Conservation (phyloP, 805 yeast genomes). For the Zygotorulaspora sp. region DNA sequence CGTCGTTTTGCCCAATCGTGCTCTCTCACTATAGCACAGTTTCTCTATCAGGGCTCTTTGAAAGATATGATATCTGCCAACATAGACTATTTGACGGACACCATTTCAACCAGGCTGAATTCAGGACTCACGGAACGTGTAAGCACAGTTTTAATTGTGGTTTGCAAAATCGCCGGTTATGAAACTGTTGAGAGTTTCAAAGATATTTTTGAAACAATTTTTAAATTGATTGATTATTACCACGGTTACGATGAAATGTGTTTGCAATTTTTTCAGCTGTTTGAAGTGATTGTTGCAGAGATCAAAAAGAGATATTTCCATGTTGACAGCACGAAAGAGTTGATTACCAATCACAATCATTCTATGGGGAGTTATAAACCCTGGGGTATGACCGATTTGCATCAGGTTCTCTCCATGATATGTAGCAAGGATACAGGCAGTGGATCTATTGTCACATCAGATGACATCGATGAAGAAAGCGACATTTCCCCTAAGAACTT, state of each 20-base stretch:
- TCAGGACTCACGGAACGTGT: constrained; percentile 71
- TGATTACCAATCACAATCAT: constrained; percentile 16
- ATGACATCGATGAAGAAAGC: constrained; percentile 23
- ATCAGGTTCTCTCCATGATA: constrained; percentile 44
- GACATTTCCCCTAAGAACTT: constrained; percentile 29
- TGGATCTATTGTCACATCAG: constrained; percentile 26
- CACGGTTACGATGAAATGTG: constrained; percentile 76
- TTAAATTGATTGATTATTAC: constrained; percentile 72
- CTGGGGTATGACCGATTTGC: constrained; percentile 53
- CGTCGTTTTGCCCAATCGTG: constrained; percentile 52
- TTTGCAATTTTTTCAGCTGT: constrained; percentile 68
- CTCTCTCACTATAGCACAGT: constrained; percentile 45
- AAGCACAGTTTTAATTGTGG: constrained; percentile 61
- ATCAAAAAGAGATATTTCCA: constrained; percentile 38
- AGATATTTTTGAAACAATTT: constrained; percentile 71
- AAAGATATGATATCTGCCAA: constrained; percentile 55
- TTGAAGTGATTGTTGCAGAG: constrained; percentile 54
- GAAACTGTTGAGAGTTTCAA: constrained; percentile 57
- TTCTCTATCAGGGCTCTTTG: constrained; percentile 55
- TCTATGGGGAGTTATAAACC: constrained; percentile 41
- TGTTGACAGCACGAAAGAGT: constrained; percentile 17
- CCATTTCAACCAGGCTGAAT: constrained; percentile 65
- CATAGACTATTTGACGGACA: constrained; percentile 75
- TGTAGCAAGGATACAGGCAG: constrained; percentile 36
- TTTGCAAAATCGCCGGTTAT: constrained; percentile 67